Percentiles rank a stretch among this genome's conserved stretches.
Evolutionary conservation across 768 basidiomycete species (phyloP).

Genomic region (Lentinula sp.): DNA sequence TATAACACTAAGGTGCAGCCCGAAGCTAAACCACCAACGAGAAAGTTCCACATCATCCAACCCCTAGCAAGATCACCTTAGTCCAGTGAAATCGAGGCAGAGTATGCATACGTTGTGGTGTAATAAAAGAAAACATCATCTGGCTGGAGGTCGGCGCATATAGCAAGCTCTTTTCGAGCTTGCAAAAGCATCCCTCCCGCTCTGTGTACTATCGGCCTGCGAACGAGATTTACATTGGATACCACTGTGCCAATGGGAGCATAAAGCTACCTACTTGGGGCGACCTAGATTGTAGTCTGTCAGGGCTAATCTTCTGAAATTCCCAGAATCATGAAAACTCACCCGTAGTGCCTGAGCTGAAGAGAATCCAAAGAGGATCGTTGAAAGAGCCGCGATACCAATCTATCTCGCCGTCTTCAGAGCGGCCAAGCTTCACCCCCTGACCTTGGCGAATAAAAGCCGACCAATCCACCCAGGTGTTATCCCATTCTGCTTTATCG

Average conservation of each 20-base stretch:
- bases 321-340: conserved; percentile 4
- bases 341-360: conserved; percentile 83
- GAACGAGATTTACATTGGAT: conserved; percentile 8
- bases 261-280: conserved; percentile 45
- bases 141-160: conserved; percentile 59
- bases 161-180: conserved; percentile 62
- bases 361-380: conserved; percentile 81
- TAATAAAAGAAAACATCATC: conserved; percentile 81
- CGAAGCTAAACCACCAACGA: conserved; percentile 55
- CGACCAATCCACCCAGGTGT: conserved; percentile 50
- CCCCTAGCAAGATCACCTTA: conserved; percentile 36
- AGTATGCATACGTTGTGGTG: conserved; percentile 60
- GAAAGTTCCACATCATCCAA: conserved; percentile 94
- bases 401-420: conserved; percentile 51
- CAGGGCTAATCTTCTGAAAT: background rate
- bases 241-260: conserved; percentile 3
- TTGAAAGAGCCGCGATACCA: conserved; percentile 63
- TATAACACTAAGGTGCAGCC: conserved; percentile 74
- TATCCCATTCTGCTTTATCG: conserved; percentile 32
- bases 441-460: conserved; percentile 44
- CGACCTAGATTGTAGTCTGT: conserved; percentile 19
- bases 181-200: conserved; percentile 76
- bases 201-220: conserved; percentile 72
- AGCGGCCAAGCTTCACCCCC: conserved; percentile 38
- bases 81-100: background rate